Evolutionary conservation across 106 monocot species (phyloP), one percentile per base, ranked within the genome.

Genomic region (Vanilla planifolia): DNA sequence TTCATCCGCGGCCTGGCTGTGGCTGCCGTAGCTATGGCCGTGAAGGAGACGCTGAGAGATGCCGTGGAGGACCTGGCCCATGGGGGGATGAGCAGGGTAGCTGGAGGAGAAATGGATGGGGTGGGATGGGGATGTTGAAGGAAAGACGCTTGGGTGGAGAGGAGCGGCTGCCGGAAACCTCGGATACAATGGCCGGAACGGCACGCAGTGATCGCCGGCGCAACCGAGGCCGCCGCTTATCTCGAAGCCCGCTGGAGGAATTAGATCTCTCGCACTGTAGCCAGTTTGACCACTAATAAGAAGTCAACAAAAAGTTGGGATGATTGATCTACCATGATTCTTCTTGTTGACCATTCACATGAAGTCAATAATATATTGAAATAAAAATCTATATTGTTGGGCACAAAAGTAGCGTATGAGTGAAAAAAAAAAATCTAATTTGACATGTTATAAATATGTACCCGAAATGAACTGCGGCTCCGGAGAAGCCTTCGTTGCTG

Each of bases 181-280:
- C 11, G 85, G 85, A 48, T 89, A 88, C 23, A 85, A 66, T 41
- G 82, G 82, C 53, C 83, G 51, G 63, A 80, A 83, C 9, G 72
- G 74, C 0, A 85, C 61, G 55, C 81, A 84, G 13, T 64, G 73
- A 8, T 88, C 77, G 63, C 66, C 77, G 69, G 69, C 69, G 29
- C 55, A 20, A 52, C 25, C 25, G 10, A 42, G 51, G 1, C 77
- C 16, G 62, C n/a, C n/a, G 25, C 77, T 33, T n/a, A 67, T 69
- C 9, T 73, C 77, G 29, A 79, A 85, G 33, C 72, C 60, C 5
- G 68, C 64, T 13, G 80, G 30, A 10, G 73, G 46, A 34, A 73
- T 76, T 15, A 82, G 56, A 67, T 92, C 83, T 67, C 83, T 83
- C 36, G 84, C 52, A 37, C 86, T 87, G 67, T 55, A 26, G 4